These are phyloP conservation scores for Plasmopara halstedii DNA, from an alignment of 352 stramenopile species.

Conservation along the genomic window DNA sequence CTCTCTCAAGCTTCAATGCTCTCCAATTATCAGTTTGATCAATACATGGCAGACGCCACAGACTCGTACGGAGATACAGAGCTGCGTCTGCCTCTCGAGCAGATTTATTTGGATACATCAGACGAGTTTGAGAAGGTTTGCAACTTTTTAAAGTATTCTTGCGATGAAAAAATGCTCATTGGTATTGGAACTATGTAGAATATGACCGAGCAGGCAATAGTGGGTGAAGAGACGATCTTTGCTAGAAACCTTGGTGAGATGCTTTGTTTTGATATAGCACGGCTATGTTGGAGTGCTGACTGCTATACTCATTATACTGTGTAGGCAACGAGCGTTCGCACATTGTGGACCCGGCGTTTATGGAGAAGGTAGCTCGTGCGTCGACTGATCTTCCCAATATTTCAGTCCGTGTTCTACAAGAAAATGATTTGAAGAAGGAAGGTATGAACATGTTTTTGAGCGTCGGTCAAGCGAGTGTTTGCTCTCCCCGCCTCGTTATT, in stretches of 20 bases:
- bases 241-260: conserved; percentile 65
- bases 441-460: conserved; percentile 83
- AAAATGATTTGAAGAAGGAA: conserved; percentile 63
- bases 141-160: background rate
- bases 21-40: conserved; percentile 85
- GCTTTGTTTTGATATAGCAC: too few relatives aligned
- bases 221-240: conserved; percentile 81
- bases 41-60: conserved; percentile 58
- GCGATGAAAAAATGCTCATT: background rate
- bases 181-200: conserved; percentile 22
- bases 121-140: conserved; percentile 50
- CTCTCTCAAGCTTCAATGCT: conserved; percentile 70
- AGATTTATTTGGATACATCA: conserved; percentile 51
- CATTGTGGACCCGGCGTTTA: conserved; percentile 71
- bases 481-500: conserved; percentile 74
- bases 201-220: conserved; percentile 48
- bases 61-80: conserved; percentile 56
- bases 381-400: conserved; percentile 74
- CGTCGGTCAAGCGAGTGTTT: conserved; percentile 67
- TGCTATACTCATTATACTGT: background rate
- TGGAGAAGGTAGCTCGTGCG: conserved; percentile 62
- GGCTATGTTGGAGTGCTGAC: background rate
- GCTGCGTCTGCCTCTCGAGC: conserved; percentile 53
- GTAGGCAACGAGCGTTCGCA: conserved; percentile 71
- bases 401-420: conserved; percentile 69